Conservation (phyloP, 164 flowering plant species). For the Stephania cephalantha region DNA sequence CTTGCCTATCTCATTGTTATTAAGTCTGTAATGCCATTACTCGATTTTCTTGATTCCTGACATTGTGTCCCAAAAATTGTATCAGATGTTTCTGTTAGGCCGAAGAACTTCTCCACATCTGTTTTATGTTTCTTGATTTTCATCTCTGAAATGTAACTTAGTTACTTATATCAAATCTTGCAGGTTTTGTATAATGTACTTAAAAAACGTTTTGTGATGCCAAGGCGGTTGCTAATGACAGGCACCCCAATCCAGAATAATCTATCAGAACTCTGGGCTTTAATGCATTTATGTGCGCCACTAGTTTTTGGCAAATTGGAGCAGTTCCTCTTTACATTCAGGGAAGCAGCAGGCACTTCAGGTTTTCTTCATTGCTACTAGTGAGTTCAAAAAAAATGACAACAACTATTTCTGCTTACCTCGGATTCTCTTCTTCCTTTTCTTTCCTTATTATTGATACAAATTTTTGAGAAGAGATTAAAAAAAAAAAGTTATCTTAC, state of each 20-base stretch:
- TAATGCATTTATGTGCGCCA: conserved; percentile 97
- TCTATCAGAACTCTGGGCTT: conserved; percentile 90
- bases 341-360: conserved; percentile 56
- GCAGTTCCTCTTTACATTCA: conserved; percentile 62
- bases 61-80: too few relatives aligned
- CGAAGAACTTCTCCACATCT: background rate
- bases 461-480: too few relatives aligned
- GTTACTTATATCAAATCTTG: conserved; percentile 2
- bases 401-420: background rate
- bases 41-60: too few relatives aligned
- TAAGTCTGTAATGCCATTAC: too few relatives aligned
- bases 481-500: too few relatives aligned
- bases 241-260: conserved; percentile 98
- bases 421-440: conserved; percentile 2
- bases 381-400: background rate
- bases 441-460: too few relatives aligned
- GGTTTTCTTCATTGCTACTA: conserved; percentile 27
- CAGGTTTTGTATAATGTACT: conserved; percentile 85
- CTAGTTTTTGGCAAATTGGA: conserved; percentile 67
- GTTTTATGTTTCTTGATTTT: background rate
- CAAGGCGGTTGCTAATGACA: conserved; percentile 81
- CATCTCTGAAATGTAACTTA: background rate
- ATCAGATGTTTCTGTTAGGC: background rate
- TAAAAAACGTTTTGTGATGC: conserved; percentile 60
- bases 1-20: too few relatives aligned